Base-by-base conservation (phyloP, 306 rosid genomes). In the Acacia acuminata region DNA sequence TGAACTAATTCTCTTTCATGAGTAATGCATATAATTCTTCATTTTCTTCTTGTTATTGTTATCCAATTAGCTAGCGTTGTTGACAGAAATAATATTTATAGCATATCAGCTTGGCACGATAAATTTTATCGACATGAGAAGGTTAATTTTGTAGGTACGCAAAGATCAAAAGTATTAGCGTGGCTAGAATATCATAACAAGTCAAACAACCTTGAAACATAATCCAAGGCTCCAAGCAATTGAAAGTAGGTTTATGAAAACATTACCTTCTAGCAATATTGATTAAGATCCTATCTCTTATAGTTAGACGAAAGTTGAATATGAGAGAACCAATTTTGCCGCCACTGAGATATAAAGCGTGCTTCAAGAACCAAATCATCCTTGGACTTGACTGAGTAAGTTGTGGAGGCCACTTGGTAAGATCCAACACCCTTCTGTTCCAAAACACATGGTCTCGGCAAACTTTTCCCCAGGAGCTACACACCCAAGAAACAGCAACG, bases 261-360 rank as follows among this genome's bases (percentile, higher is more conserved):
- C 66, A 42, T 20, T 70, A 86, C 86, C 88, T 79, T 75, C 60
- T 5, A 61, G 86, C 88, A 12, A 48, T 58, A 3, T 1, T 0
- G 79, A 70, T 10, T 4, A 86, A 50, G 7, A 70, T 79, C 0
- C 0, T 10, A 36, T 76, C 82, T 0, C 7, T 55, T 17, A 72
- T 3, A 72, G 25, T 44, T 2, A 38, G 20, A 40, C 10, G 38
- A 70, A 4, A 86, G 12, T 82, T 66, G 48, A 86, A 78, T 20
- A 84, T 51, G 9, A 84, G 51, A 77, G 32, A 77, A 1, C 53
- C 53, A 17, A 75, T 44, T 5, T 50, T 76, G 68, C 84, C 83
- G 20, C 77, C 7, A 38, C 87, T 82, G 11, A 87, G 79, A 48
- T 16, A 32, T 36, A 77, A 36, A 48, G 60, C 55, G 34, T 44